Conservation (phyloP, 1,284 basidiomycete genomes). For the Pseudozyma hubeiensis region DNA sequence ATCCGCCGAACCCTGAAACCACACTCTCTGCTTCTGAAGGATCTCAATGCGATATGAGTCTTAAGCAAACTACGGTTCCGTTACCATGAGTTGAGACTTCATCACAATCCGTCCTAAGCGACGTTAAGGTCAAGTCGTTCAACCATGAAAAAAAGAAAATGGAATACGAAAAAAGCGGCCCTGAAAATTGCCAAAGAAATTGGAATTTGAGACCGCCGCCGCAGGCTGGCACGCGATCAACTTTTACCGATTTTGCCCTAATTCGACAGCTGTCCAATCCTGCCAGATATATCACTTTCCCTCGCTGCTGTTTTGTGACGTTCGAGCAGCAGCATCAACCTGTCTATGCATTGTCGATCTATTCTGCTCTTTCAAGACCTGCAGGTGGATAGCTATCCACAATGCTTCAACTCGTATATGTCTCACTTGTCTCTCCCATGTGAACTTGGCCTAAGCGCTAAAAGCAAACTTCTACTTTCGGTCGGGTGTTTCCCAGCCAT, state of each 20-base stretch:
- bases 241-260: neutral
- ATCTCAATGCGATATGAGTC: no score
- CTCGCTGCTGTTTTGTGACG: neutral
- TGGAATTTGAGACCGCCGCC: no score
- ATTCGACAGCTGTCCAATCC: constrained; percentile 34
- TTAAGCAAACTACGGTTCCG: no score
- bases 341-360: constrained; percentile 11
- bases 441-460: neutral
- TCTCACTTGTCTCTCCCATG: neutral
- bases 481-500: neutral
- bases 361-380: neutral
- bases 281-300: constrained; percentile 37
- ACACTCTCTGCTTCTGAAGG: no score
- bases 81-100: no score
- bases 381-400: constrained; percentile 2
- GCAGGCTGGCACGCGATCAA: neutral
- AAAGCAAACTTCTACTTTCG: constrained; percentile 20
- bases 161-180: no score
- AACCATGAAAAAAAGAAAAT: no score
- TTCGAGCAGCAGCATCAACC: no score
- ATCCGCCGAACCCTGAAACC: no score
- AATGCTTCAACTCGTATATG: neutral
- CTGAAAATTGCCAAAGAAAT: neutral
- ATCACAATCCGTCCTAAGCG: no score
- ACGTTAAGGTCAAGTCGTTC: no score